Percentiles rank a stretch among this genome's conserved stretches.
phyloP scores from a whole-genome alignment of 2,329 filamentous ascomycete species.

The Xylariaceae sp. region DNA sequence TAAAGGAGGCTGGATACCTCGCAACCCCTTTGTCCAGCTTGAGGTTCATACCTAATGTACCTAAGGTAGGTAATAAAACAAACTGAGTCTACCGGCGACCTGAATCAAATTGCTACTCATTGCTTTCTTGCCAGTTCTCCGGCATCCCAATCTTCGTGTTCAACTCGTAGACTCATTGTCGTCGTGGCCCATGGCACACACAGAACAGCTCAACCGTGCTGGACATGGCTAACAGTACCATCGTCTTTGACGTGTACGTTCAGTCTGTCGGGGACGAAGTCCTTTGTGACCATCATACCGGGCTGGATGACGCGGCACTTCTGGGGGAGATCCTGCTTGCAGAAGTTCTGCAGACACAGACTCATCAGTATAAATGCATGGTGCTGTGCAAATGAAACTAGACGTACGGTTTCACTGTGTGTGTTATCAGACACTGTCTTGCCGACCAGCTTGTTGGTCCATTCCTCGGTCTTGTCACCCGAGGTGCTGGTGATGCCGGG shows the following conservation, averaged over 20 bases:
- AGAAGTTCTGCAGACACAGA: slow-evolving; percentile 50
- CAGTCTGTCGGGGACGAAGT: slow-evolving; percentile 52
- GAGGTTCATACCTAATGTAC: too few relatives aligned
- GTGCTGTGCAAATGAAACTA: not conserved
- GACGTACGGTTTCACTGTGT: slow-evolving; percentile 52
- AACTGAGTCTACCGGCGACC: too few relatives aligned
- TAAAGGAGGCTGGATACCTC: too few relatives aligned
- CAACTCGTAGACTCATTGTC: not conserved
- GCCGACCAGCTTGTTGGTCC: slow-evolving; percentile 61
- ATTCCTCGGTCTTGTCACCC: slow-evolving; percentile 49
- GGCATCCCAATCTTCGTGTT: not conserved
- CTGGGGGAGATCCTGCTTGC: slow-evolving; percentile 58
- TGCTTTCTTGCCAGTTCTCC: not conserved
- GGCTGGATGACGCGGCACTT: slow-evolving; percentile 56
- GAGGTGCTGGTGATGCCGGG: slow-evolving; percentile 51
- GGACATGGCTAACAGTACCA: slow-evolving; percentile 58
- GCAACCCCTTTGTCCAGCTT: too few relatives aligned
- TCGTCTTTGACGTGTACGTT: slow-evolving; percentile 61
- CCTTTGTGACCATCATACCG: slow-evolving; percentile 57
- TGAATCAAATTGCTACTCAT: too few relatives aligned
- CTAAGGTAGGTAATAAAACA: too few relatives aligned
- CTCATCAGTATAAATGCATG: not conserved
- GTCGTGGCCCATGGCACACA: not conserved
- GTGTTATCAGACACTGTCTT: slow-evolving; percentile 57
- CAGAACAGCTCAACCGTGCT: slow-evolving; percentile 45